Evolutionary conservation across 129 eudicot genomes (phyloP).

Genomic region (Kitagawia praeruptora): DNA sequence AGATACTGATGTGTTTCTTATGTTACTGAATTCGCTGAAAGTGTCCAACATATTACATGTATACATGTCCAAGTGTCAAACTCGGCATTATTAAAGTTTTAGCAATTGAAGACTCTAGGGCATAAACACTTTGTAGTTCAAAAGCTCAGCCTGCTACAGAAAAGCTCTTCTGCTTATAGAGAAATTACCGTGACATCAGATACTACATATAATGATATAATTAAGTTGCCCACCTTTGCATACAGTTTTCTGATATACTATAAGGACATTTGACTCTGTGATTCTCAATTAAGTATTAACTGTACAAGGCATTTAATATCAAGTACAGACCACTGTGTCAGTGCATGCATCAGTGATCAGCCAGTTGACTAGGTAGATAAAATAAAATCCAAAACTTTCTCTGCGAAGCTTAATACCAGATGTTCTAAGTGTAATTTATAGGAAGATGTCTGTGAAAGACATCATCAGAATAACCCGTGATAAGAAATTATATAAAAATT

Average conservation of each 20-base stretch:
- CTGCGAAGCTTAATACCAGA: background rate
- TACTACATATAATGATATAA: background rate
- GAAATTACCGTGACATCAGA: background rate
- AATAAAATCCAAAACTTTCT: background rate
- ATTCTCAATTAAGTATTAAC: background rate
- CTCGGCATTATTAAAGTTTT: background rate
- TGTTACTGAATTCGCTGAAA: background rate
- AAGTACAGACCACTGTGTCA: background rate
- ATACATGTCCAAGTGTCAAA: background rate
- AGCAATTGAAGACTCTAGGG: background rate
- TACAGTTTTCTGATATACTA: background rate
- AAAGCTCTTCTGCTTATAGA: background rate
- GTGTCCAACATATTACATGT: background rate
- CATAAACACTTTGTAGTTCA: background rate
- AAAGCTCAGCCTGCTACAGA: background rate
- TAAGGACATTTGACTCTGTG: background rate
- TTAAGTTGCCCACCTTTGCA: background rate
- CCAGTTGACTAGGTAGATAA: background rate
- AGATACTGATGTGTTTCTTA: background rate
- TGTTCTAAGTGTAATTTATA: background rate
- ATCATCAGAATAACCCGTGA: background rate
- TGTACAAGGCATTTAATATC: background rate
- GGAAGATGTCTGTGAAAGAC: background rate
- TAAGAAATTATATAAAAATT: background rate
- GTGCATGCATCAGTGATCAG: background rate